Base-by-base conservation (phyloP, 2,329 filamentous ascomycete species). In the Talaromyces islandicus region DNA sequence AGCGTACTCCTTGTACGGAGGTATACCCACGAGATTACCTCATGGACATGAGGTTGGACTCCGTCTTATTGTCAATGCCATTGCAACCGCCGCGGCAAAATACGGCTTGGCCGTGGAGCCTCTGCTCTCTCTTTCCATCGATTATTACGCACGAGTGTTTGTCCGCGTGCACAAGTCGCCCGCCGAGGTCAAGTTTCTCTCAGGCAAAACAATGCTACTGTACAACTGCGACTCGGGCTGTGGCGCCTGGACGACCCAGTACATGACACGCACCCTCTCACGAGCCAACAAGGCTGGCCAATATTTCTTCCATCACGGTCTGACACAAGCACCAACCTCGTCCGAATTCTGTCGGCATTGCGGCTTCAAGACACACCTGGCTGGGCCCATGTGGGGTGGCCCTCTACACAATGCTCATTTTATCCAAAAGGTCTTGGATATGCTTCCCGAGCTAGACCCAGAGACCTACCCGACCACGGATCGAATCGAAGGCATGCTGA, bases 321-420 rank as follows among this genome's bases (percentile, higher is more conserved):
- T 92, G 64, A 84, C 88, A 0, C 81, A 88, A 69, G 92, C 83
- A 0, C 91, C 92, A 1, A 83, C 84, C 0, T 78, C 84, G 4
- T 83, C 86, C 60, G 80, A 83, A 17, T 77, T 81, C 43, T 99
- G 94, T 73, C 82, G 86, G 62, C 91, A 97, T 72, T 99, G 94
- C 71, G 90, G 88, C 9, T 86, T 84, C 70, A 93, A 89, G 71
- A 95, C 88, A 76, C 94, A 97, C 73, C 74, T 97, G 14, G 89
- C 87, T 4, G 94, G 94, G 1, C 94, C 94, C 0, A 97, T 99
- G 93, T 99, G 92, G 78, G 92, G 85, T 35, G 94, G 94, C 0
- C 89, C 89, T 21, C 79, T 99, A 9, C 94, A 99, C 75, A 92
- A 92, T 51, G 83, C 86, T 7, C 84, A 86, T 1, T 99, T 97